Percentiles rank a stretch among this genome's conserved stretches.
Conservation (phyloP, 495 filamentous ascomycete species). For the Aspergillus steynii region DNA sequence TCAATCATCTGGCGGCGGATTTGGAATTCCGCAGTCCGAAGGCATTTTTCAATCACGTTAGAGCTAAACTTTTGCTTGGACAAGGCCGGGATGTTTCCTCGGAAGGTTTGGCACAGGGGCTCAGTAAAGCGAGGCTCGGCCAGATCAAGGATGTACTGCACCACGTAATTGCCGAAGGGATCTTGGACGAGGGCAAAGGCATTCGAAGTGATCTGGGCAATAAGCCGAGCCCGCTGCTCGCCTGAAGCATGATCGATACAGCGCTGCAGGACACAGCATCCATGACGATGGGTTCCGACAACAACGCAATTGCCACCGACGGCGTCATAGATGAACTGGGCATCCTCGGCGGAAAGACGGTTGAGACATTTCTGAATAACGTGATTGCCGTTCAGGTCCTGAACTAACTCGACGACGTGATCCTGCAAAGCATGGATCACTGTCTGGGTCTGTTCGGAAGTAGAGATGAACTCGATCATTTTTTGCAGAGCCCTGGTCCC, state of each 20-base stretch:
- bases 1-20: constrained; percentile 79
- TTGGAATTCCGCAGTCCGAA: constrained; percentile 70
- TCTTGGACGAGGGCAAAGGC: constrained; percentile 86
- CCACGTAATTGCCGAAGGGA: constrained; percentile 96
- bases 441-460: constrained; percentile 70
- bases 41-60: constrained; percentile 97
- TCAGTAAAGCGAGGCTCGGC: constrained; percentile 80
- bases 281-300: constrained; percentile 95
- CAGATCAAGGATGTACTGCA: constrained; percentile 96
- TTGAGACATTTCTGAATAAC: constrained; percentile 99
- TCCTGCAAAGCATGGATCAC: constrained; percentile 77
- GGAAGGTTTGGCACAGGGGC: constrained; percentile 77
- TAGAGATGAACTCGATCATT: constrained; percentile 97
- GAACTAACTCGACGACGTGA: constrained; percentile 87
- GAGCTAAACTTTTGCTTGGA: constrained; percentile 99
- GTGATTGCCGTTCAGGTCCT: constrained; percentile 97
- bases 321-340: constrained; percentile 94
- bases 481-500: constrained; percentile 95
- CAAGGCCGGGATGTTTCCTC: constrained; percentile 67
- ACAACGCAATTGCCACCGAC: constrained; percentile 82
- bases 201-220: constrained; percentile 79
- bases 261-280: constrained; percentile 95
- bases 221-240: constrained; percentile 80
- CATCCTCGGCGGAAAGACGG: constrained; percentile 75
- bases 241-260: constrained; percentile 97